Evolutionary conservation across 805 yeast species (phyloP).

Genomic region (Lachancea quebecensis): DNA sequence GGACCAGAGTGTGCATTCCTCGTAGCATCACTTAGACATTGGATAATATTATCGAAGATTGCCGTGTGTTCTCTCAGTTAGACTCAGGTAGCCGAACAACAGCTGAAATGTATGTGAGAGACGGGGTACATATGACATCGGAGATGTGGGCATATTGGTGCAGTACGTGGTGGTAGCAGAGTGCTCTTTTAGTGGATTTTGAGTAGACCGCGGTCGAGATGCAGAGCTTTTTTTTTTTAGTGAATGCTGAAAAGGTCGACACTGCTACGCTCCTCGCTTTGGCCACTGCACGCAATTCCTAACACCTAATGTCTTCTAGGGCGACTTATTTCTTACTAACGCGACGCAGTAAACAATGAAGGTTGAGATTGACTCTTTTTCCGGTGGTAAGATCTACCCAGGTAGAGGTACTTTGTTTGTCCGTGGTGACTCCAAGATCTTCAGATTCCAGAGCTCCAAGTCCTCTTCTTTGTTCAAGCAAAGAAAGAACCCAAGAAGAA

Average conservation of each 20-base stretch:
- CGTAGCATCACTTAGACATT: not conserved
- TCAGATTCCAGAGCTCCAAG: slow-evolving; percentile 98
- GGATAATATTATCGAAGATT: not conserved
- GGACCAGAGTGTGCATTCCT: not conserved
- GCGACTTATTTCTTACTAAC: slow-evolving; percentile 7
- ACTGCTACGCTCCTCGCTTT: not conserved
- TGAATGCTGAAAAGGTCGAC: not conserved
- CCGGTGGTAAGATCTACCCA: slow-evolving; percentile 99
- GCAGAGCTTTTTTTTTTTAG: not conserved
- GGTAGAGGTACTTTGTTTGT: slow-evolving; percentile 99
- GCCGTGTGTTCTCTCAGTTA: not conserved
- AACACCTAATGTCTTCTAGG: too few species aligned
- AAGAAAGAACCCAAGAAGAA: slow-evolving; percentile 99
- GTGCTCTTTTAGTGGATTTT: not conserved
- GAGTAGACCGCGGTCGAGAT: not conserved
- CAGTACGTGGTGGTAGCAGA: too few species aligned
- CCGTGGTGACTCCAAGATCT: slow-evolving; percentile 99
- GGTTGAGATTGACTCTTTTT: slow-evolving; percentile 99
- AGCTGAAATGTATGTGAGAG: slow-evolving; percentile 22
- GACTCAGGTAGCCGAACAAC: slow-evolving; percentile 12
- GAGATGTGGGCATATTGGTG: too few species aligned
- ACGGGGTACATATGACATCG: not conserved
- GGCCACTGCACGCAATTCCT: too few species aligned
- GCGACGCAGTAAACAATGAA: slow-evolving; percentile 55
- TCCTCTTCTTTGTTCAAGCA: slow-evolving; percentile 97